phyloP scores from a whole-genome alignment of 2,329 filamentous ascomycete genomes.

The Coniella lustricola region DNA sequence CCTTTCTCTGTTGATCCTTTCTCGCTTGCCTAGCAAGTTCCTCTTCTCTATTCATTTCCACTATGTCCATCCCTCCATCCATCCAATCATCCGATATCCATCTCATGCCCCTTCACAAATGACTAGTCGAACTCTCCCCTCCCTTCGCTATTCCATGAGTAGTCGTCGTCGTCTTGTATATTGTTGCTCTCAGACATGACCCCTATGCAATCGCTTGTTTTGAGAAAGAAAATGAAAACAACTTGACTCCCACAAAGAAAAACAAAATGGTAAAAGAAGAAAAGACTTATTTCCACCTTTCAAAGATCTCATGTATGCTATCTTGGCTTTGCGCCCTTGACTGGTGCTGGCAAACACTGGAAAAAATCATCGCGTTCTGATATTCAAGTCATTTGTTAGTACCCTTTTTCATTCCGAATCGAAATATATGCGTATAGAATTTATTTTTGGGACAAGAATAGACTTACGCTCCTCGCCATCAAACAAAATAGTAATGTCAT shows the following conservation, averaged over 20 bases:
- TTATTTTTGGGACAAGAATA: background rate
- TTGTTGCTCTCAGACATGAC: too few species aligned
- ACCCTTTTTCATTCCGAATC: background rate
- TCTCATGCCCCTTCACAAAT: too few species aligned
- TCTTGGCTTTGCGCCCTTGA: constrained; percentile 40
- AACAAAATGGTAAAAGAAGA: background rate
- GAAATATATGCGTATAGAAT: background rate
- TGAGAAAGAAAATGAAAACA: too few species aligned
- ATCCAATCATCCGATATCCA: too few species aligned
- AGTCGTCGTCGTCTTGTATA: background rate
- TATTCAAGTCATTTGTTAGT: constrained; percentile 20
- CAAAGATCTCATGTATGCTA: constrained; percentile 18
- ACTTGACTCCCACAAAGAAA: too few species aligned
- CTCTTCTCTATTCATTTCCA: background rate
- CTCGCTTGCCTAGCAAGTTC: background rate
- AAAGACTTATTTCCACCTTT: constrained; percentile 14
- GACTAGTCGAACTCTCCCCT: too few species aligned
- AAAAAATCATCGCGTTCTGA: constrained; percentile 49
- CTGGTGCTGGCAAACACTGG: constrained; percentile 47
- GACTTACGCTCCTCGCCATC: constrained; percentile 68
- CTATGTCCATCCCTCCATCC: background rate
- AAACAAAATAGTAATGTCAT: constrained; percentile 82
- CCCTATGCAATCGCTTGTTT: too few species aligned
- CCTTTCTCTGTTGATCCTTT: too few species aligned
- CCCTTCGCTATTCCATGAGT: too few species aligned